Evolutionary conservation across 768 basidiomycete species (phyloP), one percentile per base, ranked within the genome.

Genomic region (Agrocybe chaxingu): DNA sequence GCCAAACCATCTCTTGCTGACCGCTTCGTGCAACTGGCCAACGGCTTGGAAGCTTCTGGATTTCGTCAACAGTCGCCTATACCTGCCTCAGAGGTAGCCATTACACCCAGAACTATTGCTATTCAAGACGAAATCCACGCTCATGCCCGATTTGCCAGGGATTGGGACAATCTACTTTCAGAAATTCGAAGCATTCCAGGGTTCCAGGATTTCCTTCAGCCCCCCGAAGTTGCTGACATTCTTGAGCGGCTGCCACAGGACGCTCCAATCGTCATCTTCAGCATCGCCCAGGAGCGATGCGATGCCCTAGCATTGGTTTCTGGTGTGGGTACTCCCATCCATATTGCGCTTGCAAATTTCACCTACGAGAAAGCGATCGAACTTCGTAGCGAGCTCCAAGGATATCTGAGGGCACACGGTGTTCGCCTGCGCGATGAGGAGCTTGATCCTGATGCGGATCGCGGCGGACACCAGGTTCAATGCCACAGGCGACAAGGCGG

Each of bases 181-280:
- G 29, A 48, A n/a, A 48, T 52, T 2, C 45, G 56, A 9, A 12
- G n/a, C 8, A 39, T 63, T 7, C 41, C 40, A 9, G 53, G 50
- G 8, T 61, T 63, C 32, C 47, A 56, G 12, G 38, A 50, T 3
- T 54, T 61, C n/a, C 45, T 61, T 32, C 54, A 37, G 5, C 57
- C 59, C 3, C 44, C 43, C 34, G 33, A 37, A 34, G 49, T 8
- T 19, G 36, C 19, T 10, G 47, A 32, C 19, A 46, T 53, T n/a
- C 24, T 42, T 12, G 8, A 33, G 10, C 47, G 31, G 38, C 18
- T 54, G 6, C 50, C 56, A 5, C 13, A 38, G n/a, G 32, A 30
- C 4, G 54, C 52, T 7, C 18, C 41, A 8, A 42, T 54, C 3
- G 52, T 59, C 8, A 30, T 59, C 24, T 31, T 59, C 5, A 56